Evolutionary conservation across 441 rosid species (phyloP), one percentile per base, ranked within the genome.

Genomic region (Populus hybrid): DNA sequence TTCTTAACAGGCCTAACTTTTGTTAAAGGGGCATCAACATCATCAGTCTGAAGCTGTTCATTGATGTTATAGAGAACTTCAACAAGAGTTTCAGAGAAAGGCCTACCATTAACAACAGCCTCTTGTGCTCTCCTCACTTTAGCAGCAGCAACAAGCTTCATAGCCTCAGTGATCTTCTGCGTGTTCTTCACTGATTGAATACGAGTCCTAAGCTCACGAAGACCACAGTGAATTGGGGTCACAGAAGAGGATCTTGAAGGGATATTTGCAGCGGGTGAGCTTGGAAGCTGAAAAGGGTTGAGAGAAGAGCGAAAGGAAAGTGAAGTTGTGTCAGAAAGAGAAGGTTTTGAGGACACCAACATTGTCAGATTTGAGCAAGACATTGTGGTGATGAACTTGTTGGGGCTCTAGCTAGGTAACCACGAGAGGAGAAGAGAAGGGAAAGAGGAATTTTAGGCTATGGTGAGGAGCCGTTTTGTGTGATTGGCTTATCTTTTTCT

Each of bases 131-230:
- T 88, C 80, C 98, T 87, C 74, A 96, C 98, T 82, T 91, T 93
- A 0, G 98, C 98, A 7, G 99, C 98, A 1, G 99, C 98, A 7
- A 96, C 96, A 42, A 94, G 93, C 86, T 94, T 94, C 98, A 94
- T 96, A 11, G 99, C 98, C 81, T 96, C 98, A 0, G 99, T 96
- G 90, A 94, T 92, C 91, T 94, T 94, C 84, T 91, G 99, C 1
- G 97, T 94, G 89, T 86, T 91, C 84, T 91, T 93, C 64, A 94
- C 98, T 0, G 98, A 93, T 32, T 81, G 91, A 73, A 93, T 94
- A 61, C 95, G 91, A 21, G 83, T 86, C 69, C 95, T 81, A 40
- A 94, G 91, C 77, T 96, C 99, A 18, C 97, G 93, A 35, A 92
- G 95, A 50, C 91, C 84, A 35, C 97, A 86, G 18, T 85, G 95